Evolutionary conservation across 208 protist genomes (phyloP).

Genomic region (Porcisia deanei): DNA sequence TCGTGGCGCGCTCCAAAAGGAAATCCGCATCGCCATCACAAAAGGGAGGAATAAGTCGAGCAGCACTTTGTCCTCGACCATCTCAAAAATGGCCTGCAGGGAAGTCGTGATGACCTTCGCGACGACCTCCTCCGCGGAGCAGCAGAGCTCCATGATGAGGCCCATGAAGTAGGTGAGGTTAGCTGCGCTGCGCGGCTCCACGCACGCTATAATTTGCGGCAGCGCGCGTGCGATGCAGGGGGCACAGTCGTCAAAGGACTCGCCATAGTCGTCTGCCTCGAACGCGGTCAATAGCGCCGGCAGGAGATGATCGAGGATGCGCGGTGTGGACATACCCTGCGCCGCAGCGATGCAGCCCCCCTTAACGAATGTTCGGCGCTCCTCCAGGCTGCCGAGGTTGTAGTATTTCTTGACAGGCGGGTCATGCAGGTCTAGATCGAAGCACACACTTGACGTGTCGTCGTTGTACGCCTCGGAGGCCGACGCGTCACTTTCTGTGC

Average conservation of each 20-base stretch:
- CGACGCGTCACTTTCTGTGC: conserved; percentile 47
- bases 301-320: conserved; percentile 64
- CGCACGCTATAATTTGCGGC: conserved; percentile 51
- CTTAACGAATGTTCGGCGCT: conserved; percentile 56
- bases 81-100: conserved; percentile 39
- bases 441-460: conserved; percentile 33
- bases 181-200: conserved; percentile 32
- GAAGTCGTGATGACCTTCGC: conserved; percentile 40
- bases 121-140: conserved; percentile 50
- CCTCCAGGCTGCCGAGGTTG: conserved; percentile 47
- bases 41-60: conserved; percentile 58
- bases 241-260: conserved; percentile 65
- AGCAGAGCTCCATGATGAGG: conserved; percentile 77
- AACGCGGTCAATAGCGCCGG: conserved; percentile 62
- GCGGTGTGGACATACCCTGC: conserved; percentile 45
- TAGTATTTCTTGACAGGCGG: conserved; percentile 35
- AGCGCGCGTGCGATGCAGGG: conserved; percentile 48
- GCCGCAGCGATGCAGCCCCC: conserved; percentile 42
- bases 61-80: conserved; percentile 46
- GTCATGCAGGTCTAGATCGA: conserved; percentile 44
- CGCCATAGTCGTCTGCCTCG: conserved; percentile 56
- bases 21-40: conserved; percentile 59
- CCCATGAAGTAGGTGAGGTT: conserved; percentile 67
- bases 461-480: conserved; percentile 30
- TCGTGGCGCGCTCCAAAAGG: conserved; percentile 69